These are phyloP conservation scores for Penicillium sp. DNA, from an alignment of 2,329 filamentous ascomycete species.

Conservation along the genomic window DNA sequence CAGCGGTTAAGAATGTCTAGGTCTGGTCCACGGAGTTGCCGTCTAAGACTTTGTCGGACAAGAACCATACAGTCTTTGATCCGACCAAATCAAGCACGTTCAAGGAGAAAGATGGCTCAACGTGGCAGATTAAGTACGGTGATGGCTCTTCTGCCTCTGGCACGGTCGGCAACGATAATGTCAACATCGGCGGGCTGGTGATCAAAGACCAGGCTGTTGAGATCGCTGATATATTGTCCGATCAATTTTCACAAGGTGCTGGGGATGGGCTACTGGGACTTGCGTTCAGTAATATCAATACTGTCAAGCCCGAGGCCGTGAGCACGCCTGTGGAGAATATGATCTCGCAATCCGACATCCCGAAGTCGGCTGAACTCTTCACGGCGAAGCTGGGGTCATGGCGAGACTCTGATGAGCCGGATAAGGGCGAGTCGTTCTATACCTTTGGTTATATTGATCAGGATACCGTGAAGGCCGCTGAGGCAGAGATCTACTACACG, in stretches of 20 bases:
- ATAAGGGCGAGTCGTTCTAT: constrained; percentile 59
- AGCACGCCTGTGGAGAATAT: constrained; percentile 68
- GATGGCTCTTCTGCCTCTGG: constrained; percentile 67
- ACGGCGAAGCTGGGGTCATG: constrained; percentile 62
- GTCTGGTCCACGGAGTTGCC: constrained; percentile 56
- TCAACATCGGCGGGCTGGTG: constrained; percentile 61
- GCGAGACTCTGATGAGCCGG: constrained; percentile 47
- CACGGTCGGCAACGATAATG: constrained; percentile 60
- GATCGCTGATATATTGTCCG: constrained; percentile 59
- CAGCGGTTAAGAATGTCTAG: constrained; percentile 33
- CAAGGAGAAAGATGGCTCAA: constrained; percentile 48
- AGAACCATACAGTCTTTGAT: constrained; percentile 57
- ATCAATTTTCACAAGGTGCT: constrained; percentile 54
- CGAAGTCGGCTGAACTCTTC: constrained; percentile 57
- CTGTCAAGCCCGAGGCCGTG: constrained; percentile 55
- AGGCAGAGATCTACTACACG: constrained; percentile 58
- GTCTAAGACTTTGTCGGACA: constrained; percentile 32
- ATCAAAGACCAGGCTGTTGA: constrained; percentile 65
- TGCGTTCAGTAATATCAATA: constrained; percentile 64
- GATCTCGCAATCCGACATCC: constrained; percentile 58
- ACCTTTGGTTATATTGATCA: constrained; percentile 72
- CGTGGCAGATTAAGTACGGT: constrained; percentile 67
- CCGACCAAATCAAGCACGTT: constrained; percentile 61
- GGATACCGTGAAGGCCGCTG: constrained; percentile 55
- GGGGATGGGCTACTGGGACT: constrained; percentile 67